phyloP scores from a whole-genome alignment of 2,329 filamentous ascomycete species.

The Calonectria hawksworthii region DNA sequence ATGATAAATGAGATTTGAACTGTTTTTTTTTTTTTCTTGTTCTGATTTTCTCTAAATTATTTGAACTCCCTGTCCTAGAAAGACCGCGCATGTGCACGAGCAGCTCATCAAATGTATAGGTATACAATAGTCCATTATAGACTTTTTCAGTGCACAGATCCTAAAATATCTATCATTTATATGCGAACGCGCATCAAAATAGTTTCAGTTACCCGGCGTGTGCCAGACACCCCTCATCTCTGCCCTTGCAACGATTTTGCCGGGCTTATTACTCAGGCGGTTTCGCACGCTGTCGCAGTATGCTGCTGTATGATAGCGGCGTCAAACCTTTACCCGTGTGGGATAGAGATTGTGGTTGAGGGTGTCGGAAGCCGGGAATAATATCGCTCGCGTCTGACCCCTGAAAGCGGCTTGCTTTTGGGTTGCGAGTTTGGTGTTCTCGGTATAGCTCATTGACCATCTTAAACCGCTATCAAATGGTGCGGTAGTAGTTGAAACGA shows the following conservation, averaged over 20 bases:
- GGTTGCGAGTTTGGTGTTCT: background rate
- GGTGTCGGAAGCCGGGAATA: background rate
- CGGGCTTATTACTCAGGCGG: background rate
- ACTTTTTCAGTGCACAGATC: background rate
- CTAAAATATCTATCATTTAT: background rate
- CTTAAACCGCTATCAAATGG: too few relatives aligned
- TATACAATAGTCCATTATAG: background rate
- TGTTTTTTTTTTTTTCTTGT: background rate
- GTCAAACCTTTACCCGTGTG: background rate
- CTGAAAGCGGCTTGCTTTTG: background rate
- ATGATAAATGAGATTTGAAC: background rate
- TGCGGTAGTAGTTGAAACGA: too few relatives aligned
- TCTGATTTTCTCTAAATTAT: background rate
- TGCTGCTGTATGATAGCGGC: too few relatives aligned
- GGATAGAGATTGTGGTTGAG: background rate
- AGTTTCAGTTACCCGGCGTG: background rate
- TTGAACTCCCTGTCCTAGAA: background rate
- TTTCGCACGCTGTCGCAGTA: background rate
- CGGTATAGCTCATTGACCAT: background rate
- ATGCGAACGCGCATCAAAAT: background rate
- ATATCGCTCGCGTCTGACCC: background rate
- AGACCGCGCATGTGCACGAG: background rate
- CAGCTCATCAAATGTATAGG: conserved; percentile 2
- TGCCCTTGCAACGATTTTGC: background rate
- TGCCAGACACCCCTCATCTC: background rate